Base-by-base conservation (phyloP, 139 green algal genomes). In the Closterium sp. region DNA sequence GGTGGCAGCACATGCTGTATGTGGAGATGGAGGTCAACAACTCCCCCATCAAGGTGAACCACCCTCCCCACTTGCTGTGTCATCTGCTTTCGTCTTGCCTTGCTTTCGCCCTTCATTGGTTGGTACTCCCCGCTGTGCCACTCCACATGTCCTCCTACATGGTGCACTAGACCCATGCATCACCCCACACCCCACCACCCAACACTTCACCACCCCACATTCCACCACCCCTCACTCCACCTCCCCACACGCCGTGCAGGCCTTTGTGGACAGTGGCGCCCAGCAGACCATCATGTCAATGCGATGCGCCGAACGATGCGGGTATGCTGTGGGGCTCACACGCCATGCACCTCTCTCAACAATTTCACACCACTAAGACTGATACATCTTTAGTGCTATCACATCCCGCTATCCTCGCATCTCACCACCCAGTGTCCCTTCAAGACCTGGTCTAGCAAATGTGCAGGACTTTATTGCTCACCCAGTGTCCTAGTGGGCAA, bases 201-300 rank as follows among this genome's bases (percentile, higher is more conserved):
- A 84, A 1, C 31, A 90, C 8, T 9, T 28, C n/a, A 7, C 32
- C 28, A 31, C 23, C 30, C 10, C 23, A 43, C 21, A 12, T 23
- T 35, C 12, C 76, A 34, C 12, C 2, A 5, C 38, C 38, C 4
- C 38, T 9, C 16, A 9, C 38, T 9, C 4, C 3, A 66, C 38
- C 38, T 10, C 38, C 19, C 19, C 38, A 66, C 38, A 66, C 38
- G 9, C 38, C 38, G 19, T 66, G 34, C 89, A 94, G 90, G 94
- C 89, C 3, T 95, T 96, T 90, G 92, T 96, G 33, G 94, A 95
- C 81, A 95, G 94, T 30, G 98, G 98, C 1, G 98, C 98, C 3
- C 94, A 96, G 90, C 94, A 90, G 89, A 95, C 95, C 38, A 96
- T 96, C 91, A 96, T 96, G 95, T 94, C 69, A 36, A 10, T 92